Conservation (phyloP, 257 asterid genomes). For the Petrea volubilis region DNA sequence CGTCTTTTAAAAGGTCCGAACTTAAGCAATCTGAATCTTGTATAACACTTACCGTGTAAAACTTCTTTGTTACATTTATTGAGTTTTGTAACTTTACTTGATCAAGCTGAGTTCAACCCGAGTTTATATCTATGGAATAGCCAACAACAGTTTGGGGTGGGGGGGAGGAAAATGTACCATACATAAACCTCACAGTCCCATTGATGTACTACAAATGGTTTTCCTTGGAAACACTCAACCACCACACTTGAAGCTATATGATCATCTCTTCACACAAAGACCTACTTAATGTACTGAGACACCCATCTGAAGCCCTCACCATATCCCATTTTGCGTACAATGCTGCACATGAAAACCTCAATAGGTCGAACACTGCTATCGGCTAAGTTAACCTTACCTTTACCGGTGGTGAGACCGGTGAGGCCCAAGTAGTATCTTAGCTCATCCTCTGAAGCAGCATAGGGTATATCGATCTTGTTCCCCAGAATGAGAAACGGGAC, state of each 20-base stretch:
- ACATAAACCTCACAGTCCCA: background rate
- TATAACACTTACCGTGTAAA: no score
- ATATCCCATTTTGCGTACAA: constrained; percentile 60
- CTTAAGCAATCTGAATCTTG: no score
- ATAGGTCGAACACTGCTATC: constrained; percentile 34
- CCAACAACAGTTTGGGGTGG: no score
- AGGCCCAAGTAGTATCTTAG: constrained; percentile 41
- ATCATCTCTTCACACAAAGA: background rate
- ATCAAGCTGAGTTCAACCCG: no score
- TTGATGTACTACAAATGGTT: background rate
- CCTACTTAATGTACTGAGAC: constrained; percentile 44
- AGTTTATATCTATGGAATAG: no score
- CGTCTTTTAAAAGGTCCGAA: no score
- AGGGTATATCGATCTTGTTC: constrained; percentile 47
- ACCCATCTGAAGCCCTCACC: constrained; percentile 59
- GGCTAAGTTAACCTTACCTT: constrained; percentile 32
- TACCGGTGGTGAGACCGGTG: constrained; percentile 45
- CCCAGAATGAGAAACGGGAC: constrained; percentile 53
- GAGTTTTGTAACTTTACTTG: no score
- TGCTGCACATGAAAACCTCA: constrained; percentile 60
- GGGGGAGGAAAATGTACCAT: no score
- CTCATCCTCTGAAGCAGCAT: constrained; percentile 55
- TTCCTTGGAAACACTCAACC: background rate
- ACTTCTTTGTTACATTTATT: no score
- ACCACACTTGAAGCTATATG: background rate